Base-by-base conservation (phyloP, 2,329 filamentous ascomycete species). In the Purpureocillium takamizusanense region DNA sequence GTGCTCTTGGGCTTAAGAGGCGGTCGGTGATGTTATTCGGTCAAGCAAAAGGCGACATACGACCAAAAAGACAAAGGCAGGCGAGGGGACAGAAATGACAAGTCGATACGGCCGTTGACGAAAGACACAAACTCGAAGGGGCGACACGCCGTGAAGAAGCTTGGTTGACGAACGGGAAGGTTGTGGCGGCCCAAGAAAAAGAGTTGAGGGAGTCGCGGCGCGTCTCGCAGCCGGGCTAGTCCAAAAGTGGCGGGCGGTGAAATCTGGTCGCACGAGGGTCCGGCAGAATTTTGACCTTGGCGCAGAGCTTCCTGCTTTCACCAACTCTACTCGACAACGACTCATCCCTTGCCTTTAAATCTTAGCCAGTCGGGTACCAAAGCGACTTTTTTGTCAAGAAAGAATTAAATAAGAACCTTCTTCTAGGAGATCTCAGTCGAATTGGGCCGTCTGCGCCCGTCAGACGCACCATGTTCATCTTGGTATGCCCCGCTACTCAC, bases 401-500 rank as follows among this genome's bases (percentile, higher is more conserved):
- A n/a, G n/a, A n/a, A n/a, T n/a, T n/a, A n/a, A n/a, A n/a, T n/a
- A n/a, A n/a, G n/a, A n/a, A n/a, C n/a, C n/a, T n/a, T n/a, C n/a
- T n/a, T n/a, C n/a, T n/a, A n/a, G n/a, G n/a, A n/a, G n/a, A n/a
- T n/a, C n/a, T n/a, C n/a, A n/a, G n/a, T n/a, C n/a, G n/a, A n/a
- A n/a, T n/a, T n/a, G n/a, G n/a, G n/a, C n/a, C n/a, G n/a, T n/a
- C 11, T 13, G 11, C 28, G 6, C 12, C 28, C n/a, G n/a, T n/a
- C n/a, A n/a, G n/a, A n/a, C n/a, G n/a, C 28, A 23, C 23, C 29
- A 42, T 42, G 41, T 42, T 42, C 23, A 42, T 42, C 7, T 37
- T 42, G 7, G 41, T 42, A 35, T 9, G 27, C n/a, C 4, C 25
- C 27, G 11, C 27, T n/a, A 17, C 29, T 11, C 7, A 5, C 28